Percentiles rank a stretch among this genome's conserved stretches.
These are phyloP conservation scores for Xylaria sp. DNA, from an alignment of 2,329 filamentous ascomycete species.

Conservation along the genomic window DNA sequence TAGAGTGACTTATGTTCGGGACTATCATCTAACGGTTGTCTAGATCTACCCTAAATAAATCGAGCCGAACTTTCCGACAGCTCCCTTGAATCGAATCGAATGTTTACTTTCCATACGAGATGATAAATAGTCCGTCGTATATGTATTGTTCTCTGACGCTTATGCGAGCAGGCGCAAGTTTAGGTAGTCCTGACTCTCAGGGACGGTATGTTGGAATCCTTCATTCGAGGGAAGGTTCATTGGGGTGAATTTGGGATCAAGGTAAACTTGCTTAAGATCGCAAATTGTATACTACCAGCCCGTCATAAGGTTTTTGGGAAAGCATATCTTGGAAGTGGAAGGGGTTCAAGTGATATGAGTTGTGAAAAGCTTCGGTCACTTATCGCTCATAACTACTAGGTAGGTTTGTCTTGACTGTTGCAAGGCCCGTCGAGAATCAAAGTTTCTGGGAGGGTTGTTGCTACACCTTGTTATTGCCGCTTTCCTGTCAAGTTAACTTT, in stretches of 20 bases:
- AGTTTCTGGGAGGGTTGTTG: neutral
- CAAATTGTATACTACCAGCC: no score
- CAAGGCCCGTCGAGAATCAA: neutral
- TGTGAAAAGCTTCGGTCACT: neutral
- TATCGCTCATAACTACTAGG: neutral
- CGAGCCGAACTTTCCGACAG: neutral
- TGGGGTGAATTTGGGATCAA: neutral
- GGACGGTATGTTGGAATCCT: neutral
- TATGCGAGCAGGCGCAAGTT: neutral
- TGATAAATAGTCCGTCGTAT: neutral
- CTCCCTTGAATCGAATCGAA: neutral
- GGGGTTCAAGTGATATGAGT: neutral
- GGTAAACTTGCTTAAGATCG: no score
- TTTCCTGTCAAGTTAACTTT: no score
- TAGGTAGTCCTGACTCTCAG: neutral
- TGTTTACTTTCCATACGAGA: neutral
- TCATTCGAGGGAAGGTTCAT: neutral
- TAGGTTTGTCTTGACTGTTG: neutral
- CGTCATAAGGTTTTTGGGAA: neutral
- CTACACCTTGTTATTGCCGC: no score
- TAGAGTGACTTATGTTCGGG: no score
- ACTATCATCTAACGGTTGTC: no score
- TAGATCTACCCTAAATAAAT: no score
- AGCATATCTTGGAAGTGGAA: neutral
- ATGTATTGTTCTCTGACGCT: neutral